A percentile compares a stretch with the other conserved stretches of the same genome.
These are phyloP conservation scores for Trichoderma sp. DNA, from an alignment of 2,329 filamentous ascomycete genomes.

Conservation along the genomic window DNA sequence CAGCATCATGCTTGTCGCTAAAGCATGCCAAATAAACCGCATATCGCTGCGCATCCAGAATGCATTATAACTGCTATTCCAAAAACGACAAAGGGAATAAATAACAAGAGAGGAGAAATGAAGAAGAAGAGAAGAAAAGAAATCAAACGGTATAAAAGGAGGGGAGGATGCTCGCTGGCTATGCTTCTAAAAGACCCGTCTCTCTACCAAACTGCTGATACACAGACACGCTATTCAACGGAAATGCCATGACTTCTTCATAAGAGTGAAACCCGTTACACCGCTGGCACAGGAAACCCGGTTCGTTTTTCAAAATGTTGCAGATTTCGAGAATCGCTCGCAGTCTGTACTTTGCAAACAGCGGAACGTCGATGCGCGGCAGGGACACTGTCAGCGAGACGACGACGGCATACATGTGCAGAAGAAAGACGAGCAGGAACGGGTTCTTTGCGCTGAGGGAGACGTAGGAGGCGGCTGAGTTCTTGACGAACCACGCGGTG, in stretches of 20 bases:
- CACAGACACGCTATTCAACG: neutral
- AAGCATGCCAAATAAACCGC: neutral
- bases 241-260: neutral
- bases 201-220: slow-evolving; percentile 7
- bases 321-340: slow-evolving; percentile 5
- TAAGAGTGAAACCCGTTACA: slow-evolving; percentile 5
- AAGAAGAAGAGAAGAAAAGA: neutral
- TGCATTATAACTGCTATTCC: neutral
- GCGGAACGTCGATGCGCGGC: neutral
- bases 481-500: slow-evolving; percentile 10
- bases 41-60: neutral
- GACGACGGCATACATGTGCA: slow-evolving; percentile 8
- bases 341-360: slow-evolving; percentile 5
- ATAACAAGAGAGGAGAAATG: neutral
- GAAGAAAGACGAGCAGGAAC: neutral
- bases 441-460: slow-evolving; percentile 9
- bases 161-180: neutral
- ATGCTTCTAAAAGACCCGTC: neutral
- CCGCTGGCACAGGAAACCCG: slow-evolving; percentile 1
- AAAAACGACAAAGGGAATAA: neutral
- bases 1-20: neutral
- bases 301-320: neutral
- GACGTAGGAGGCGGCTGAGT: neutral
- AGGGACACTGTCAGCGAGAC: neutral
- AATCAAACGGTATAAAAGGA: neutral